Percentiles rank a stretch among this genome's conserved stretches.
Evolutionary conservation across 2,329 filamentous ascomycete genomes (phyloP).

Genomic region (Diaporthe sp.): DNA sequence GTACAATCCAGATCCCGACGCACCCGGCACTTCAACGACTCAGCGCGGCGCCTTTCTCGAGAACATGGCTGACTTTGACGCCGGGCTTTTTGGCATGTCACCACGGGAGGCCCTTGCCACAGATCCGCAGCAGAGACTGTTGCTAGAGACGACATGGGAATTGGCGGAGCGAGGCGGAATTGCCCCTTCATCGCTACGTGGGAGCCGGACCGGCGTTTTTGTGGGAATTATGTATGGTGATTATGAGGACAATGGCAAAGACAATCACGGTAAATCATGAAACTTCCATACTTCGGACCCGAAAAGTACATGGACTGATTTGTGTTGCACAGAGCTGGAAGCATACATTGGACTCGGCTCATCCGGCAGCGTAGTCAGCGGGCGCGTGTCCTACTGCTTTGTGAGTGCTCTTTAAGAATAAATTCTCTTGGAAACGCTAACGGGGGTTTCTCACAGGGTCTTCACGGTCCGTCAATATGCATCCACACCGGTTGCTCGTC

Average conservation of each 20-base stretch:
- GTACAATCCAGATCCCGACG: slow-evolving; percentile 33
- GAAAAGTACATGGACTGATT: no score
- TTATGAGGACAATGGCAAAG: slow-evolving; percentile 41
- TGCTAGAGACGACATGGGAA: slow-evolving; percentile 45
- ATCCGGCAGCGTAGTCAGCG: slow-evolving; percentile 17
- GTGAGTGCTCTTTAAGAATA: neutral
- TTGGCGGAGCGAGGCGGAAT: slow-evolving; percentile 45
- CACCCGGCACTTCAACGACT: slow-evolving; percentile 42
- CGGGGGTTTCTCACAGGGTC: neutral
- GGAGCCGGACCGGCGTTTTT: slow-evolving; percentile 48
- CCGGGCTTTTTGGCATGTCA: slow-evolving; percentile 49
- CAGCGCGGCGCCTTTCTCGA: slow-evolving; percentile 21
- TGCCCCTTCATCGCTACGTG: slow-evolving; percentile 41
- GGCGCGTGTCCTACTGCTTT: slow-evolving; percentile 26
- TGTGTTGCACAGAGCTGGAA: neutral
- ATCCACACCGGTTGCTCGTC: slow-evolving; percentile 32
- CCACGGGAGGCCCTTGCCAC: slow-evolving; percentile 45
- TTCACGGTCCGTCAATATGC: slow-evolving; percentile 18
- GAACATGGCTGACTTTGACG: slow-evolving; percentile 40
- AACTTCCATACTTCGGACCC: no score
- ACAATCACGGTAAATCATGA: neutral
- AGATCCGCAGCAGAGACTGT: slow-evolving; percentile 38
- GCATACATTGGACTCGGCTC: slow-evolving; percentile 22
- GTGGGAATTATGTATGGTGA: slow-evolving; percentile 46
- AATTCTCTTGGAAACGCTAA: no score